Conservation (phyloP, 768 basidiomycete species). For the Hericium rajendrae region DNA sequence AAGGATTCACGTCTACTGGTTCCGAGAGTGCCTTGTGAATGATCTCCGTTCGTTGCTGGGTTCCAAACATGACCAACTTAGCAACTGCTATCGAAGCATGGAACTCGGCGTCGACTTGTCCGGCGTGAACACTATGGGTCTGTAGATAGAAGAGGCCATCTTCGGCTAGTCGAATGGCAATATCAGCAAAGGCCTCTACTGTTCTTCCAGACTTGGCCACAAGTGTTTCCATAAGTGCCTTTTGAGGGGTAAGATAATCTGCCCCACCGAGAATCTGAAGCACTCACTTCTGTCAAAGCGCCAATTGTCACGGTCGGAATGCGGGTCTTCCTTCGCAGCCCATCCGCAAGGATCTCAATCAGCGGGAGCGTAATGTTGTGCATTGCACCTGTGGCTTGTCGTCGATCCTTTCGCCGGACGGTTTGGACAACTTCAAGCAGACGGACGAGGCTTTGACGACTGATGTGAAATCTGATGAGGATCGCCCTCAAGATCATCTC, state of each 20-base stretch:
- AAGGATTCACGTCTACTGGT: slow-evolving; percentile 9
- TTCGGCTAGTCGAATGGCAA: slow-evolving; percentile 2
- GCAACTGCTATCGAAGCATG: slow-evolving; percentile 38
- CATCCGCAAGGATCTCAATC: slow-evolving; percentile 44
- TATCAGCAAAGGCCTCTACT: not conserved
- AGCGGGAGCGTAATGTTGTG: slow-evolving; percentile 7
- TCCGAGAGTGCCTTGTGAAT: slow-evolving; percentile 30
- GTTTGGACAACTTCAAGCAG: slow-evolving; percentile 40
- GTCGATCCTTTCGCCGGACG: slow-evolving; percentile 24
- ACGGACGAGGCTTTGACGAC: slow-evolving; percentile 30
- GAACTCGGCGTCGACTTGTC: slow-evolving; percentile 42
- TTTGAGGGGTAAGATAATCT: not conserved
- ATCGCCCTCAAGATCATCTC: slow-evolving; percentile 52
- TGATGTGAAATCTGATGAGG: slow-evolving; percentile 41
- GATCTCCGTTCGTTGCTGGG: slow-evolving; percentile 31
- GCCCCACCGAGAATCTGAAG: not conserved
- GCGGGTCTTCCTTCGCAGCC: slow-evolving; percentile 43
- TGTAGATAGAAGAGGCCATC: slow-evolving; percentile 15
- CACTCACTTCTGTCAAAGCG: slow-evolving; percentile 45
- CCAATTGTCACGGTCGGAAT: slow-evolving; percentile 38
- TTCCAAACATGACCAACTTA: slow-evolving; percentile 40
- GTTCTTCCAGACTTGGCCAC: slow-evolving; percentile 5
- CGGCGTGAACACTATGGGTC: slow-evolving; percentile 21
- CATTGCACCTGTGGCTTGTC: slow-evolving; percentile 5
- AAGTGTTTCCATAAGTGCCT: not conserved